Base-by-base conservation (phyloP, 1,139 yeast genomes). In the Suhomyces ambrosiae region DNA sequence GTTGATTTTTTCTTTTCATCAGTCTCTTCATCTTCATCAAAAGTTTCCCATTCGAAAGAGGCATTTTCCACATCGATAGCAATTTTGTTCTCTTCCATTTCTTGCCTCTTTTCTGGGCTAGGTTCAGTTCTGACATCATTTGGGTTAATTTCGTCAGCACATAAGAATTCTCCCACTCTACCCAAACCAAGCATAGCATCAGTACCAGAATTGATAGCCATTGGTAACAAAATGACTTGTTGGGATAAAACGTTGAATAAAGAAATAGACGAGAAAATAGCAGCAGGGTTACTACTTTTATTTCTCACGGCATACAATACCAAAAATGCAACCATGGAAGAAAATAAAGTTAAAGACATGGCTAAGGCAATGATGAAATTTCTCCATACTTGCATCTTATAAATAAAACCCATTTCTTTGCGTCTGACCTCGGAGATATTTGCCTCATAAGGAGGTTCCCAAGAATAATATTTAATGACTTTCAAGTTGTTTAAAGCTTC, bases 211-310 rank as follows among this genome's bases (percentile, higher is more conserved):
- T 87, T 81, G 37, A 83, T 63, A 45, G 86, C 82, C 63, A 86
- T 66, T 16, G 96, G 96, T 35, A 86, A 65, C 51, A 86, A 65
- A 53, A 86, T 69, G 16, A 75, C 68, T 43, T 68, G 73, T 37
- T 64, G 66, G 4, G 80, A 57, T 46, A 76, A 65, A 24, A 80
- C 73, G 48, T 82, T 82, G 67, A 88, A 89, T 40, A 86, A 71
- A 0, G 94, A 76, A 37, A 89, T 68, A 9, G 96, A 83, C 0
- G 96, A 77, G 55, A 89, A 89, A n/a, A 88, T 79, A 23, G 74
- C 65, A 2, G 88, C 90, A 1, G 95, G 82, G 43, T 71, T 69
- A 46, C 79, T 71, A n/a, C 53, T 53, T 16, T 68, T 61, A 46
- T 45, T 36, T 10, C 48, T 52, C 4, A 80, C 62, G 27, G 74